Evolutionary conservation across 108 stramenopile species (phyloP).

Genomic region (Bacterosira constricta): DNA sequence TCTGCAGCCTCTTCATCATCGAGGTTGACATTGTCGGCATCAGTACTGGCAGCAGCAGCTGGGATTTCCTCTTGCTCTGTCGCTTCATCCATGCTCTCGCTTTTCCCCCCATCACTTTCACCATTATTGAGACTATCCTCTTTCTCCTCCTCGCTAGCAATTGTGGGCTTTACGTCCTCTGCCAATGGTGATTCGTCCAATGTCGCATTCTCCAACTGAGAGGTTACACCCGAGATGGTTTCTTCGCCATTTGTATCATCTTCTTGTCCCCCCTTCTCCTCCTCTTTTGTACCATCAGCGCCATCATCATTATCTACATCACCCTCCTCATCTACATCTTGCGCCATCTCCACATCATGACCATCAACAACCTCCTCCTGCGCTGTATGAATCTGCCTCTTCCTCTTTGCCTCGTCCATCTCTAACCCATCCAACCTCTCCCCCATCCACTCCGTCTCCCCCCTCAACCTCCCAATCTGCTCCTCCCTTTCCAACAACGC

Average conservation of each 20-base stretch:
- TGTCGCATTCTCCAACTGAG: slow-evolving; percentile 2
- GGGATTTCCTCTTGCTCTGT: not conserved
- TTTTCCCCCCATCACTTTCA: too few relatives aligned
- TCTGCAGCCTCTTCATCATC: too few relatives aligned
- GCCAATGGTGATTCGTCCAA: not conserved
- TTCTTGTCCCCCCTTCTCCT: not conserved
- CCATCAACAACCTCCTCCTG: not conserved
- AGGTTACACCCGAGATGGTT: not conserved
- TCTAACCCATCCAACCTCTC: slow-evolving; percentile 39
- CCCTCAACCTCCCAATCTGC: slow-evolving; percentile 36
- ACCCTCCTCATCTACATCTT: not conserved
- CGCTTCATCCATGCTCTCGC: too few relatives aligned
- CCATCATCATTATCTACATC: not conserved
- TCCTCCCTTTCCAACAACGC: slow-evolving; percentile 61
- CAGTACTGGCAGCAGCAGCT: not conserved
- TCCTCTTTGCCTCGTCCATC: not conserved
- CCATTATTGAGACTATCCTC: too few relatives aligned
- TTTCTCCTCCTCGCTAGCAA: too few relatives aligned
- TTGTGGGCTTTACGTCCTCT: too few relatives aligned
- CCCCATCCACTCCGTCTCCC: slow-evolving; percentile 49
- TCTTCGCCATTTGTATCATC: not conserved
- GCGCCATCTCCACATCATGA: not conserved
- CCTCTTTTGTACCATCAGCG: not conserved
- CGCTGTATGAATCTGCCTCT: not conserved
- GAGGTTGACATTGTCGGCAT: too few relatives aligned